Evolutionary conservation across 164 flowering plant species (phyloP), one percentile per base, ranked within the genome.

Genomic region (Saururus chinensis): DNA sequence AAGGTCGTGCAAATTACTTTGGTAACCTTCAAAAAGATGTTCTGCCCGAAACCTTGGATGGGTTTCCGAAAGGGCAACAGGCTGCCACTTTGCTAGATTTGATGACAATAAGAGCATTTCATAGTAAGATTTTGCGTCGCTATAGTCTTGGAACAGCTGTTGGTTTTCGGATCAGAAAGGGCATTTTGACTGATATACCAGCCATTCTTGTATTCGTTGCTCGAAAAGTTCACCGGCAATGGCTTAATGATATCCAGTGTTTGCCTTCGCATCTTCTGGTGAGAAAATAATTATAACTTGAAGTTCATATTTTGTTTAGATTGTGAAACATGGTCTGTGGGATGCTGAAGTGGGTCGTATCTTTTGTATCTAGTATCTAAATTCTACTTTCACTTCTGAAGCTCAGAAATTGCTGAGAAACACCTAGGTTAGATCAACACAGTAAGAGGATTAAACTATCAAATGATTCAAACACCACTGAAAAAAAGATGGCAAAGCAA

Each of bases 121-220:
- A 91, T 58, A 91, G 98, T 81, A 89, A 86, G 77, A 80, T 79
- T n/a, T 79, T 91, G 82, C 85, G 95, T 10, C 85, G 80, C 35
- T 84, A 73, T 67, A 91, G 93, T 69, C 92, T 91, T 61, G 98
- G 96, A 8, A 88, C 98, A 0, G 98, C 98, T 53, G 76, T 91
- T 67, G 98, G 98, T 26, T 86, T 88, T 71, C 81, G 98, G 10
- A 91, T 91, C 57, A 78, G 80, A 51, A 71, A 64, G 60, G 98
- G 96, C 60, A 67, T 74, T 16, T 73, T 91, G 77, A 91, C 98
- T 9, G 83, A 85, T 54, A 80, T 80, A 68, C 97, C 97, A 21
- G 97, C 97, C 37, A 88, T 91, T 74, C 89, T 91, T 69, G 96
- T 91, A 45, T 91, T 91, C 73, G 98, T 91, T 71, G 91, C 92